Evolutionary conservation across 306 rosid species (phyloP), one percentile per base, ranked within the genome.

Genomic region (Castanospermum australe): DNA sequence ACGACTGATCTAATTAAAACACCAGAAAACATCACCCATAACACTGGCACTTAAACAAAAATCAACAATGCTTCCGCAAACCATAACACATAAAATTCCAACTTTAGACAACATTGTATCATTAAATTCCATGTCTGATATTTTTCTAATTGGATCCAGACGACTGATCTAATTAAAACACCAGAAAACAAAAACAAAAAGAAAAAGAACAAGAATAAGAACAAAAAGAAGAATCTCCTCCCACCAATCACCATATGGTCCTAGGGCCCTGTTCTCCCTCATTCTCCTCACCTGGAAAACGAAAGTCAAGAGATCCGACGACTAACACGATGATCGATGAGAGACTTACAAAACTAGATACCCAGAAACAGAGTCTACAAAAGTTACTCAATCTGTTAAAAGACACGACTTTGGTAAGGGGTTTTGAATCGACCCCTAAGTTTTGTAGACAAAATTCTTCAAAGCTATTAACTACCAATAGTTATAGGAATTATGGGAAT

Each of bases 271-370:
- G 13, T 67, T 67, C 67, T 50, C 70, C 66, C 32, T 4, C 70
- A 62, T 75, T 75, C 22, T 73, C 44, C 60, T 67, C 38, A 21
- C 2, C 17, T 21, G 45, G 14, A 47, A 6, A 69, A 45, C 59
- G 30, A 78, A 66, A 51, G 28, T 36, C 51, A 1, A 47, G 15
- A 73, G 71, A 81, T 67, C 84, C 77, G 8, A 81, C 61, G n/a
- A 67, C 65, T 36, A 67, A 20, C 32, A 67, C 42, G 10, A 76
- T 1, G 59, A 85, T 81, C 42, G 77, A 77, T 48, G 14, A 56
- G 47, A 67, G 4, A 20, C 14, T 75, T 11, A 24, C 0, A 38
- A 15, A 62, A 25, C 22, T 9, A 55, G 11, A 33, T 8, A 75
- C 39, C 38, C 3, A 25, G 38, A 56, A 48, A 57, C 21, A 9